A percentile compares a stretch with the other conserved stretches of the same genome.
Evolutionary conservation across 176 grass and related monocot species (phyloP).

Genomic region (Alopecurus myosuroides): DNA sequence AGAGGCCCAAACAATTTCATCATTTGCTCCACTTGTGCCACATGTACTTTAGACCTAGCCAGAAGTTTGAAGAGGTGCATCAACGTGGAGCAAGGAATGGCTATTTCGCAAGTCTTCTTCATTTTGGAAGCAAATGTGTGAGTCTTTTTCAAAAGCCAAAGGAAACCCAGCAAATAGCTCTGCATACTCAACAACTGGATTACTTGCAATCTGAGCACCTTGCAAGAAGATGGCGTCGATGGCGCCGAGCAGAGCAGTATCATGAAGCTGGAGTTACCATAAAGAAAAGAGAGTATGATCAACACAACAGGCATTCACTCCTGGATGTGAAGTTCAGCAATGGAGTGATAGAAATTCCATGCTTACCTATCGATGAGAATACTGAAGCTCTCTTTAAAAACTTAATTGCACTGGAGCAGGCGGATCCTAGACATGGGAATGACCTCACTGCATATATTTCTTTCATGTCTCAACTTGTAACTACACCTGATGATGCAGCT

Average conservation of each 20-base stretch:
- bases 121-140: background rate
- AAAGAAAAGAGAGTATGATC: background rate
- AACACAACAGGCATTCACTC: background rate
- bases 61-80: background rate
- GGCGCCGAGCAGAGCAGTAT: background rate
- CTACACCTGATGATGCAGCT: background rate
- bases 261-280: conserved; percentile 4
- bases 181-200: background rate
- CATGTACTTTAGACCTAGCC: background rate
- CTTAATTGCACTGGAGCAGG: background rate
- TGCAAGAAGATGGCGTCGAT: background rate
- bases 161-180: background rate
- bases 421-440: background rate
- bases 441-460: background rate
- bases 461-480: conserved; percentile 8
- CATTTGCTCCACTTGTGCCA: background rate
- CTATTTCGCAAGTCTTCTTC: background rate
- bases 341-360: conserved; percentile 1
- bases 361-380: background rate
- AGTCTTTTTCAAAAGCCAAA: background rate
- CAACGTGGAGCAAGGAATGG: background rate
- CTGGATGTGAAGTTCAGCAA: conserved; percentile 2
- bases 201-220: background rate
- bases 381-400: background rate
- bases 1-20: background rate